Percentiles rank a stretch among this genome's conserved stretches.
phyloP scores from a whole-genome alignment of 805 yeast genomes.

The Vanderwaltozyma polyspora region DNA sequence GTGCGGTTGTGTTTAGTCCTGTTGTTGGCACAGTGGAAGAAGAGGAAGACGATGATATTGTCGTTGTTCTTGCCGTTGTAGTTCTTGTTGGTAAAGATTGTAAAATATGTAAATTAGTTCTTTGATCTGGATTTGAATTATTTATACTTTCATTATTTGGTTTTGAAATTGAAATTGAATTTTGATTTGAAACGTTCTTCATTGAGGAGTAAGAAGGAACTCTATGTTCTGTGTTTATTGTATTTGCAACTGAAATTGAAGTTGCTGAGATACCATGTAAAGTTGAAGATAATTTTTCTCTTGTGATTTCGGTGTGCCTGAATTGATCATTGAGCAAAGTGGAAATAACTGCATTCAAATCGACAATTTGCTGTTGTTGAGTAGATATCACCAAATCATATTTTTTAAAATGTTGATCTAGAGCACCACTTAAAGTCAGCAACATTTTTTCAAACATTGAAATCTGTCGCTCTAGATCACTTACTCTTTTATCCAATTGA shows the following conservation, averaged over 20 bases:
- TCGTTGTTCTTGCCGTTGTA: too few species aligned
- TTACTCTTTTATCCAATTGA: constrained; percentile 8
- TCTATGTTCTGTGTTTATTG: neutral
- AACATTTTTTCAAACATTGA: constrained; percentile 23
- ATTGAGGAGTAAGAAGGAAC: neutral
- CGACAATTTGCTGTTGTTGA: constrained; percentile 25
- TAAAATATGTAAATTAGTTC: too few species aligned
- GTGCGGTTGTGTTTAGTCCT: too few species aligned
- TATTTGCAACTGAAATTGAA: constrained; percentile 6
- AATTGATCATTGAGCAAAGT: constrained; percentile 21
- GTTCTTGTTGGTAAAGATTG: too few species aligned
- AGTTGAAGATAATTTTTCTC: constrained; percentile 17
- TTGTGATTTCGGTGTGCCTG: constrained; percentile 19
- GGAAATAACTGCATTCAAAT: constrained; percentile 17
- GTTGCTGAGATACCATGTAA: constrained; percentile 18
- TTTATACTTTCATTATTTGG: too few species aligned
- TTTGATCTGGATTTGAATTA: too few species aligned
- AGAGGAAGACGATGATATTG: too few species aligned
- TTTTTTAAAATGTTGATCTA: constrained; percentile 25
- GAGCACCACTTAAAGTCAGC: constrained; percentile 20
- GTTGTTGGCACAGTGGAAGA: too few species aligned
- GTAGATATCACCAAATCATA: constrained; percentile 22
- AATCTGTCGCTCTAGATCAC: constrained; percentile 21
- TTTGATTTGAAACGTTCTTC: neutral
- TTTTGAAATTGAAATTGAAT: neutral